phyloP scores from a whole-genome alignment of 2,329 filamentous ascomycete genomes.

The Anthostomella pinea region DNA sequence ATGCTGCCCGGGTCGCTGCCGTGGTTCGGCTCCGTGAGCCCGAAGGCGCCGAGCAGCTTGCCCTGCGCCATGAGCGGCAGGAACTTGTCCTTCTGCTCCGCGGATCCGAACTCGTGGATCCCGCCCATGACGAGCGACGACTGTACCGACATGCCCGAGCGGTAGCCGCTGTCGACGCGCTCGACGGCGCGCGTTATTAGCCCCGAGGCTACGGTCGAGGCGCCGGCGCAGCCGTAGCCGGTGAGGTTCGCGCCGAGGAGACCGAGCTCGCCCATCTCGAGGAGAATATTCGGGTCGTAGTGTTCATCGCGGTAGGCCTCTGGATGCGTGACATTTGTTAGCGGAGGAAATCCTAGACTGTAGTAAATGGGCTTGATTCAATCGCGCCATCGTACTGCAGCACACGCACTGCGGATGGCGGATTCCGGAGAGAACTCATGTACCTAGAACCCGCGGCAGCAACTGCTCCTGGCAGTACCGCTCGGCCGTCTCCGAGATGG shows the following conservation, averaged over 20 bases:
- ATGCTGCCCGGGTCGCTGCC: conserved; percentile 88
- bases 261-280: conserved; percentile 92
- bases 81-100: conserved; percentile 83
- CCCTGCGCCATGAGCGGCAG: conserved; percentile 80
- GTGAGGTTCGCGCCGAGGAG: conserved; percentile 81
- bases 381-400: too few species aligned
- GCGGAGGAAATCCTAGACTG: too few species aligned
- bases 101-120: conserved; percentile 82
- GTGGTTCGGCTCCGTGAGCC: conserved; percentile 89
- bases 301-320: conserved; percentile 69
- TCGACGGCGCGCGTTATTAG: conserved; percentile 89
- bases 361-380: too few species aligned
- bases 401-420: too few species aligned
- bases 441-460: conserved; percentile 81
- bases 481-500: conserved; percentile 86
- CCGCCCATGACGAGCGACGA: conserved; percentile 92
- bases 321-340: conserved; percentile 13
- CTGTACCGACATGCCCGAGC: conserved; percentile 91
- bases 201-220: conserved; percentile 83
- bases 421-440: conserved; percentile 25
- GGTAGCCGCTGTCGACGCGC: conserved; percentile 85
- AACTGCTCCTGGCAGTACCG: conserved; percentile 91
- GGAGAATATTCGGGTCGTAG: conserved; percentile 80
- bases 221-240: conserved; percentile 85
- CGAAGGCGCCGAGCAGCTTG: conserved; percentile 80